phyloP scores from a whole-genome alignment of 495 filamentous ascomycete genomes.

The Sordaria brevicollis region DNA sequence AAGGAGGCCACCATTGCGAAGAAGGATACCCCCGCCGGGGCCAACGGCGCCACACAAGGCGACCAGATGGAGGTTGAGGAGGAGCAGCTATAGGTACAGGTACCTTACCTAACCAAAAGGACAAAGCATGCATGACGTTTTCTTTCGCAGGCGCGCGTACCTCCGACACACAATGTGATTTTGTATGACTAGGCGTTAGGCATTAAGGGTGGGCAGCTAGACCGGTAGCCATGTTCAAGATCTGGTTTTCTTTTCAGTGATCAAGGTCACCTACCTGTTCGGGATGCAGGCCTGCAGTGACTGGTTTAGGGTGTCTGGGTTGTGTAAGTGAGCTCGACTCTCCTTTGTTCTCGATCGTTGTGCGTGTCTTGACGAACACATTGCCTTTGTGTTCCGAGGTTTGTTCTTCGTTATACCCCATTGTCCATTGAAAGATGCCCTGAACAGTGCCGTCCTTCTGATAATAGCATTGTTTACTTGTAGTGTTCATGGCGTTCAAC shows the following conservation, averaged over 20 bases:
- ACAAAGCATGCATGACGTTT: background rate
- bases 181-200: constrained; percentile 29
- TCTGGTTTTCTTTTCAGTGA: constrained; percentile 2
- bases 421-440: background rate
- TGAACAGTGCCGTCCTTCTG: background rate
- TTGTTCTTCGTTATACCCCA: background rate
- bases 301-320: background rate
- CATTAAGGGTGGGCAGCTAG: constrained; percentile 11
- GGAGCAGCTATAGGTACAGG: constrained; percentile 28
- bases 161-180: background rate
- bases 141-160: background rate
- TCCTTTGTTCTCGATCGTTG: background rate
- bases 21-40: constrained; percentile 32
- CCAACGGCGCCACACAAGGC: constrained; percentile 47
- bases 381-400: background rate
- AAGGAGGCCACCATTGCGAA: constrained; percentile 74
- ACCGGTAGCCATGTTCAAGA: constrained; percentile 12
- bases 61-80: constrained; percentile 45
- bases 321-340: background rate
- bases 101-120: background rate
- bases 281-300: background rate
- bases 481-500: background rate
- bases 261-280: background rate
- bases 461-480: background rate
- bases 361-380: background rate